Evolutionary conservation across 2,329 filamentous ascomycete species (phyloP).

Genomic region (Fusarium poae): DNA sequence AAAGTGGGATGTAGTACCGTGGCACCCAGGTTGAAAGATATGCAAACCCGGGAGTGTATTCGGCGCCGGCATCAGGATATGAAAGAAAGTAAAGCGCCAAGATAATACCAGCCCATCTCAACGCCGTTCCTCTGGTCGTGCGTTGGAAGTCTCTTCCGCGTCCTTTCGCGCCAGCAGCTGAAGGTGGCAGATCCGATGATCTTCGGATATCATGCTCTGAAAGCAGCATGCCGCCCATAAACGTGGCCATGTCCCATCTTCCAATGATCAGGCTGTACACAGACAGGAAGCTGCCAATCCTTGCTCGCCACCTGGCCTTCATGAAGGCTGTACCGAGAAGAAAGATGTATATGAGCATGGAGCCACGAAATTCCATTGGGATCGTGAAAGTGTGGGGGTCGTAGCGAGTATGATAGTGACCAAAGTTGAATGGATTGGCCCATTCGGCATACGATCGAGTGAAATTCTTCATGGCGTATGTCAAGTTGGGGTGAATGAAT

Average conservation of each 20-base stretch:
- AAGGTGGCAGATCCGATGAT: constrained; percentile 36
- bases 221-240: constrained; percentile 55
- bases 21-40: constrained; percentile 53
- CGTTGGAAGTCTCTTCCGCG: constrained; percentile 15
- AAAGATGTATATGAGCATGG: constrained; percentile 58
- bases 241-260: constrained; percentile 58
- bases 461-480: constrained; percentile 56
- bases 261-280: constrained; percentile 54
- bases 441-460: constrained; percentile 55
- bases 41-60: constrained; percentile 56
- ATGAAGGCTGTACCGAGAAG: constrained; percentile 56
- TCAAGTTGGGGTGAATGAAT: constrained; percentile 55
- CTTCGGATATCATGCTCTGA: constrained; percentile 55
- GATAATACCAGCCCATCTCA: constrained; percentile 50
- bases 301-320: constrained; percentile 53
- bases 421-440: constrained; percentile 58
- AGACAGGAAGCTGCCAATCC: constrained; percentile 49
- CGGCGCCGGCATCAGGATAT: constrained; percentile 56
- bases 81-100: constrained; percentile 57
- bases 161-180: constrained; percentile 22
- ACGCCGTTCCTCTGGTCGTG: constrained; percentile 23
- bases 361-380: constrained; percentile 58
- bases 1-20: constrained; percentile 54
- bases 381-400: constrained; percentile 59
- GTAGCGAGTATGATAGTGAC: constrained; percentile 56